Conservation (phyloP, 306 rosid genomes). For the Astragalus glycyphyllos region DNA sequence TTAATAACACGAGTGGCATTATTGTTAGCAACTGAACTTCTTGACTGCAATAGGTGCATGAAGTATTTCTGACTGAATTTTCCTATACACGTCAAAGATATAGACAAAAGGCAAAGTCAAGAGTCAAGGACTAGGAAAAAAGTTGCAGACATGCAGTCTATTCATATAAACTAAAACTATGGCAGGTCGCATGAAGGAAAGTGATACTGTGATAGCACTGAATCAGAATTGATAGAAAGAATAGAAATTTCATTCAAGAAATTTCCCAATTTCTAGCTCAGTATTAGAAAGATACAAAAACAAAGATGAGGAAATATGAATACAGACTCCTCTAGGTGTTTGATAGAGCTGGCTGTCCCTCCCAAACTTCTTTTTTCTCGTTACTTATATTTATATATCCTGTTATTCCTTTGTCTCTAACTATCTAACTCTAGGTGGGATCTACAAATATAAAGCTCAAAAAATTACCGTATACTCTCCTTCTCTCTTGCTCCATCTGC, state of each 20-base stretch:
- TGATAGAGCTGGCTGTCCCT: too few relatives aligned
- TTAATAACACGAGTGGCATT: conserved; percentile 1
- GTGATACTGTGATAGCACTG: too few relatives aligned
- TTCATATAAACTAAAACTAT: too few relatives aligned
- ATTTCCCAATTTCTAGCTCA: background rate
- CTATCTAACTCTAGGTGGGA: too few relatives aligned
- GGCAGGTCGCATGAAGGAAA: too few relatives aligned
- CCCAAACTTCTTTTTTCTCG: background rate
- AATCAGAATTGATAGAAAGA: background rate
- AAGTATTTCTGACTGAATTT: conserved; percentile 1
- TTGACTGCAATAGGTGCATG: background rate
- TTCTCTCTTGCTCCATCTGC: too few relatives aligned
- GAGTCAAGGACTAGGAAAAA: background rate
- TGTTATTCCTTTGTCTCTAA: background rate
- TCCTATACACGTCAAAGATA: background rate
- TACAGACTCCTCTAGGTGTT: too few relatives aligned
- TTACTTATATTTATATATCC: background rate
- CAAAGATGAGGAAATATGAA: background rate
- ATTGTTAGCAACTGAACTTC: conserved; percentile 13
- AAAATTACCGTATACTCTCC: too few relatives aligned
- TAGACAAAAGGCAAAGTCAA: conserved; percentile 8
- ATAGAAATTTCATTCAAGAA: background rate
- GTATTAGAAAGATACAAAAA: background rate
- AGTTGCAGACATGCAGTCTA: too few relatives aligned
- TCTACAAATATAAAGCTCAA: too few relatives aligned